phyloP scores from a whole-genome alignment of 306 rosid genomes.

The Inga laurina region DNA sequence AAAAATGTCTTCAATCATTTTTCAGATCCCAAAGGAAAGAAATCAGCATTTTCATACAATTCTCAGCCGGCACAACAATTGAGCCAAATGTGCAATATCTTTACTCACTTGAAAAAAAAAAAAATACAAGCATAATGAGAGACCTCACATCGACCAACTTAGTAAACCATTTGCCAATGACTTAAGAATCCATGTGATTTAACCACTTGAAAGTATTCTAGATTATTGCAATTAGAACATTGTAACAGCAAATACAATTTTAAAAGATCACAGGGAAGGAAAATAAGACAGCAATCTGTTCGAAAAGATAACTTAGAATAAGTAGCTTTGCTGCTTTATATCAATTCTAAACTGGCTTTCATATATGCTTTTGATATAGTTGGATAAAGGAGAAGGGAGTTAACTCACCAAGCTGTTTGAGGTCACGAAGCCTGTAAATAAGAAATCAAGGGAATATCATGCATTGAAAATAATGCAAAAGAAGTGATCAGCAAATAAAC shows the following conservation, averaged over 20 bases:
- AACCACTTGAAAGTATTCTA: not conserved
- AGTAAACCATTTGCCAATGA: not conserved
- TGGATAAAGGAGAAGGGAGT: not conserved
- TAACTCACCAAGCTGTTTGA: constrained; percentile 91
- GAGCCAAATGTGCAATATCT: not conserved
- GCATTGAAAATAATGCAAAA: not conserved
- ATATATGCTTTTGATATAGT: not conserved
- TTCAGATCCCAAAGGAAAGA: constrained; percentile 17
- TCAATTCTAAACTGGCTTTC: constrained; percentile 7
- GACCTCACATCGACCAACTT: not conserved
- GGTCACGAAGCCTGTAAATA: constrained; percentile 85
- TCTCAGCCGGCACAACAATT: not conserved
- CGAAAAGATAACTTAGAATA: constrained; percentile 6
- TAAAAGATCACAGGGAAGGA: constrained; percentile 3
- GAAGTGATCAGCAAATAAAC: not conserved
- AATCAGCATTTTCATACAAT: constrained; percentile 6
- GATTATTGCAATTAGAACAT: not conserved
- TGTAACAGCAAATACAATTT: not conserved
- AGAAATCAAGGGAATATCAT: not conserved
- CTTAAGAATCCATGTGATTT: not conserved
- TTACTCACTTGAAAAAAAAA: constrained; percentile 6
- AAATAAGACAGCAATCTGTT: constrained; percentile 18
- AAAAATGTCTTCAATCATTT: not conserved
- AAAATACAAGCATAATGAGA: not conserved
- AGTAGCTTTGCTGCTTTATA: not conserved